phyloP scores from a whole-genome alignment of 75 land plant genomes.

The Sequoia sempervirens region DNA sequence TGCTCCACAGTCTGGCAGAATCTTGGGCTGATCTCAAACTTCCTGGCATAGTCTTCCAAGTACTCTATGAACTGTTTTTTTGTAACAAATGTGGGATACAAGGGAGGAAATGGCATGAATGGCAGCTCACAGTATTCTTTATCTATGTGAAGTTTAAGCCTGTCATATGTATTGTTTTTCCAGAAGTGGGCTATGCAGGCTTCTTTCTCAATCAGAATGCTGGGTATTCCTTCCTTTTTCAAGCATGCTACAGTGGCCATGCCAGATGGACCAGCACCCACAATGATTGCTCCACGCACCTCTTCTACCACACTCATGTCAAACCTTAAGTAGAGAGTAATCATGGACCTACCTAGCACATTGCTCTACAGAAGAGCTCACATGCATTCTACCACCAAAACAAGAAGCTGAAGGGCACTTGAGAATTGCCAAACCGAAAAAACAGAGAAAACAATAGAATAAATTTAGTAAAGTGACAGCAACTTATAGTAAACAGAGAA shows the following conservation, averaged over 20 bases:
- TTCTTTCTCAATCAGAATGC: slow-evolving; percentile 47
- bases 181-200: slow-evolving; percentile 59
- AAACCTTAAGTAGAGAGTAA: background rate
- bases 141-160: slow-evolving; percentile 50
- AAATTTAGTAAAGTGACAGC: background rate
- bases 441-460: background rate
- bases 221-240: slow-evolving; percentile 30
- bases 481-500: background rate
- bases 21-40: slow-evolving; percentile 29
- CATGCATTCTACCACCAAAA: background rate
- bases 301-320: slow-evolving; percentile 5
- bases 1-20: slow-evolving; percentile 30
- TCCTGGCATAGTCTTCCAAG: slow-evolving; percentile 38
- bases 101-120: slow-evolving; percentile 25
- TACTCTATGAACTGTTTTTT: slow-evolving; percentile 56
- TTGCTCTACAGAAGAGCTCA: background rate
- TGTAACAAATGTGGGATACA: slow-evolving; percentile 36
- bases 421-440: too few relatives aligned
- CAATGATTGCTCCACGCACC: slow-evolving; percentile 43
- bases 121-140: slow-evolving; percentile 63
- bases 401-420: background rate
- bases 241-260: slow-evolving; percentile 58
- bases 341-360: background rate
- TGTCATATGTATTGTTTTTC: slow-evolving; percentile 54
- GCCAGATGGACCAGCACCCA: slow-evolving; percentile 76